Base-by-base conservation (phyloP, 179 eudicot genomes). In the Drosera spatulata region DNA sequence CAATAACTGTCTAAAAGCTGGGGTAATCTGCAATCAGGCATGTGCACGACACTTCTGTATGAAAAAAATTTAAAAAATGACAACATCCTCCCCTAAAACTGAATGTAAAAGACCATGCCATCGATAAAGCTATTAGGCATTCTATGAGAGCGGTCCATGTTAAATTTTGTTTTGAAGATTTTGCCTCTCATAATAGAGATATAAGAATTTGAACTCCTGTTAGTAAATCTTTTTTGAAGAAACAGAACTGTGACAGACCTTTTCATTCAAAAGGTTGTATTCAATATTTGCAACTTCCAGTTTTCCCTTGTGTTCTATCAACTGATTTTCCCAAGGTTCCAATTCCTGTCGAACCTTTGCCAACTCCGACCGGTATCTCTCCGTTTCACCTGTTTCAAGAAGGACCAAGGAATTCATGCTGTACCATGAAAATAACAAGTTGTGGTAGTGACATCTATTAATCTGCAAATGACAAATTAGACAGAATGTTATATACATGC, bases 281-380 rank as follows among this genome's bases (percentile, higher is more conserved):
- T 93, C 96, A 14, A 85, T 75, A 51, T 79, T 69, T 63, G 99
- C 93, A 72, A 93, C 93, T 66, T 86, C 95, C 71, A 89, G 85
- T 65, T 93, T 86, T 41, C 96, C 96, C 67, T 76, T 86, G 68
- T 85, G 96, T 57, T 93, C 96, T 76, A 93, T 93, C 66, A 88
- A 63, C 51, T 93, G 90, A 53, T 78, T 84, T 65, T 93, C 96
- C 99, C 99, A 93, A 61, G 99, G 99, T 68, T 86, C 87, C 61
- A 93, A 66, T 70, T 93, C 88, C 59, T 88, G 65, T 61, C 99
- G 95, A 66, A 89, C 93, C 45, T 79, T 85, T 44, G 82, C 75
- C 64, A 87, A 75, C 78, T 90, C 86, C 44, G 67, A 53, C 40
- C 84, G 83, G 56, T 70, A 77, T 60, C 68, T 74, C 79, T 90